Base-by-base conservation (phyloP, 176 grass and related monocot genomes). In the Eleusine coracana region DNA sequence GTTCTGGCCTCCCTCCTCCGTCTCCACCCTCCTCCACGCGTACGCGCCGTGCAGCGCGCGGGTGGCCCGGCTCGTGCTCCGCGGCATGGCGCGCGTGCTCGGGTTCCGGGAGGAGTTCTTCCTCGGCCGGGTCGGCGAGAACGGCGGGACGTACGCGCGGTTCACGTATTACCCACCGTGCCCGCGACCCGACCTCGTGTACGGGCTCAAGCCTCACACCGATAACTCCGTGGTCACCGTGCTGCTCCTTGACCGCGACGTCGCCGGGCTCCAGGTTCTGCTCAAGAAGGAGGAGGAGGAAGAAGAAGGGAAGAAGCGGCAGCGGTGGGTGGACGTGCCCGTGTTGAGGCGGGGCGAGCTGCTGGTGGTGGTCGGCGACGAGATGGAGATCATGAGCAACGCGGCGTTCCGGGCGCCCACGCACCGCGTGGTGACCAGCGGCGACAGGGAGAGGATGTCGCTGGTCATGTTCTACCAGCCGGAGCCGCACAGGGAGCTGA, bases 121-220 rank as follows among this genome's bases (percentile, higher is more conserved):
- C 67, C 4, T 41, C n/a, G 69, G 61, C 10, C 31, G 59, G 17
- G 81, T 94, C 73, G 75, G 87, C 46, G 89, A 89, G 41, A 70
- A 18, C 0, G 36, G 56, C 29, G 58, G 0, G 3, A 17, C 82
- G 20, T 14, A 76, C 70, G 75, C 84, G 11, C 36, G 87, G 45
- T 86, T 91, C 78, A 94, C 80, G 50, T 91, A 88, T 74, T 94
- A 91, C 73, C 88, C 92, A 5, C 68, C 70, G 6, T 94, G 88
- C 75, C 80, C 87, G 31, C 72, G 70, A 28, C 88, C 91, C 5
- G 91, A 93, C 42, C 85, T 90, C 58, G 88, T 93, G 9, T 67
- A 76, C 78, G 88, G 91, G 48, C 84, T 93, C 7, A 93, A 93
- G n/a, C 91, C 91, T 17, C 91, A 93, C 74, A 82, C 91, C 6